Conservation (phyloP, 139 green algal species). For the Volvox africanus region DNA sequence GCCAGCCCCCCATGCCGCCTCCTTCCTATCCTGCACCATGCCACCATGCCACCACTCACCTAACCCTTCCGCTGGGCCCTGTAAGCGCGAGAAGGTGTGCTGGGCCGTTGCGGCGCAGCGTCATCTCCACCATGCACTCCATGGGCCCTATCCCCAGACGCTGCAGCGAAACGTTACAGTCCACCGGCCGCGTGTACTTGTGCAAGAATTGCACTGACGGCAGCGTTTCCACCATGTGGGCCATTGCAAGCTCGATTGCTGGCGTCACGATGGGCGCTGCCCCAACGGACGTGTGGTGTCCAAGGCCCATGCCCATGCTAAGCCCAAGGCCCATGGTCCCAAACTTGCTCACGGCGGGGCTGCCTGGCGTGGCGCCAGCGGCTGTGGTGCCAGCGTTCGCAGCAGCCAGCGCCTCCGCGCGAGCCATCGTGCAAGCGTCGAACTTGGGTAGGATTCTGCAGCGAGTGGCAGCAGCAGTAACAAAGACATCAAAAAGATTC, state of each 20-base stretch:
- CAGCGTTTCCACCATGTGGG: not conserved
- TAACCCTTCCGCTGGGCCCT: conserved; percentile 29
- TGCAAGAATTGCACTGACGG: conserved; percentile 30
- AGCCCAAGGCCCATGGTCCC: not conserved
- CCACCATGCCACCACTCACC: not conserved
- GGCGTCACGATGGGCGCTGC: not conserved
- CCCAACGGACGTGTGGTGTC: not conserved
- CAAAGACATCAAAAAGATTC: not conserved
- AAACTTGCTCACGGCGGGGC: not conserved
- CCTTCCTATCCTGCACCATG: not conserved
- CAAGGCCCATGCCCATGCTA: conserved; percentile 8
- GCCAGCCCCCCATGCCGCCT: not conserved
- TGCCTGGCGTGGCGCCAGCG: not conserved
- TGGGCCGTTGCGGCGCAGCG: conserved; percentile 28
- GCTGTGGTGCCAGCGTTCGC: not conserved
- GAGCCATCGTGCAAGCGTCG: not conserved
- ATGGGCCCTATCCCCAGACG: conserved; percentile 30
- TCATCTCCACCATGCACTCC: conserved; percentile 44
- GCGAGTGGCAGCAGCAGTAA: not conserved
- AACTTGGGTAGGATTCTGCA: conserved; percentile 27
- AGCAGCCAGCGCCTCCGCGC: not conserved
- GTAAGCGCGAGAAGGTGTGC: conserved; percentile 32
- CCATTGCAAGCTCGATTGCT: not conserved
- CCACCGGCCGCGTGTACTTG: conserved; percentile 38
- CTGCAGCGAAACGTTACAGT: conserved; percentile 23